Evolutionary conservation across 2,329 filamentous ascomycete genomes (phyloP).

Genomic region (Fusarium nurragi): DNA sequence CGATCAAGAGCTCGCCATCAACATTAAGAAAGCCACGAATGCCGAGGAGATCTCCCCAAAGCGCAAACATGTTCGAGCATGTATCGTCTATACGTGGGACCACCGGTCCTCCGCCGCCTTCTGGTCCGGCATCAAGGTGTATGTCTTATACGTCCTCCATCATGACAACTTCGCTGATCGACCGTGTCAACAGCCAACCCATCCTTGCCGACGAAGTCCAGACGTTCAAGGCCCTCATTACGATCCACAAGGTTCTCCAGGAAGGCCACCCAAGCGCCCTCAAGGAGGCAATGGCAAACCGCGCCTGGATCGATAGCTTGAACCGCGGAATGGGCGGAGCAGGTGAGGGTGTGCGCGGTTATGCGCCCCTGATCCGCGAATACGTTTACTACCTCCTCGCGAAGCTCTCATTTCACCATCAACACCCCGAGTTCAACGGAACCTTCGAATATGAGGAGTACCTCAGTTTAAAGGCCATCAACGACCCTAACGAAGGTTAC

Average conservation of each 20-base stretch:
- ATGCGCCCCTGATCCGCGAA: constrained; percentile 91
- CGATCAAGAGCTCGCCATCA: constrained; percentile 74
- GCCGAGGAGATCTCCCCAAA: constrained; percentile 74
- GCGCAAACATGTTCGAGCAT: constrained; percentile 95
- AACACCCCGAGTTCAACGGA: constrained; percentile 98
- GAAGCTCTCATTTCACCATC: constrained; percentile 95
- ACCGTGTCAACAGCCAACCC: constrained; percentile 74
- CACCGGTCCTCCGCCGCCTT: constrained; percentile 95
- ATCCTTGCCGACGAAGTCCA: constrained; percentile 98
- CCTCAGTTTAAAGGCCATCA: constrained; percentile 96
- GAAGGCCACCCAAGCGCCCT: constrained; percentile 92
- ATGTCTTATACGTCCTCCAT: constrained; percentile 54
- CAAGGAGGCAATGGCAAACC: constrained; percentile 87
- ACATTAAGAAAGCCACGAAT: constrained; percentile 76
- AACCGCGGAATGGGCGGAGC: constrained; percentile 82
- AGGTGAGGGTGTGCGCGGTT: constrained; percentile 88
- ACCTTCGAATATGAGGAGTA: constrained; percentile 99
- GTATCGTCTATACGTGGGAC: constrained; percentile 99
- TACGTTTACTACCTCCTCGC: constrained; percentile 96
- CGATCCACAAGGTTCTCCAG: constrained; percentile 95
- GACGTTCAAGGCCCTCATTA: constrained; percentile 98
- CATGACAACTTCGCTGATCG: constrained; percentile 15
- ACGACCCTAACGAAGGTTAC: constrained; percentile 97
- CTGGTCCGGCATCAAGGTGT: constrained; percentile 99
- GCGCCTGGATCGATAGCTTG: constrained; percentile 91